These are phyloP conservation scores for Dysphania ambrosioides DNA, from an alignment of 148 eudicot genomes.

Conservation along the genomic window DNA sequence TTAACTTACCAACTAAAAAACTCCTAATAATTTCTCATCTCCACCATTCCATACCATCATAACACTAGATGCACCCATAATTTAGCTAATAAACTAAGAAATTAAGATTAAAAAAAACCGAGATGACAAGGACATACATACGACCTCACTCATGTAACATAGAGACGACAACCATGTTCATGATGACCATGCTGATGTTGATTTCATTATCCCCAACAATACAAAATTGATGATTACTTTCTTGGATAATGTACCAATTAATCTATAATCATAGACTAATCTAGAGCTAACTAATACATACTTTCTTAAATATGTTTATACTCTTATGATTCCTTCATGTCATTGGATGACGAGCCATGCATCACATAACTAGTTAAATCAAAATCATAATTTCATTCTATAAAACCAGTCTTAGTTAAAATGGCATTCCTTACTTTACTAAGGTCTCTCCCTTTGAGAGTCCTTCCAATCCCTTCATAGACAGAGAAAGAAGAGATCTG, in stretches of 20 bases:
- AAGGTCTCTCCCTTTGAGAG: conserved; percentile 88
- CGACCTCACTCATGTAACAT: conserved; percentile 27
- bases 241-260: conserved; percentile 14
- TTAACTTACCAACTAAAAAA: neutral
- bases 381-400: conserved; percentile 38
- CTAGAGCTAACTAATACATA: too few species aligned
- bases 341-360: conserved; percentile 7
- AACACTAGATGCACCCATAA: too few species aligned
- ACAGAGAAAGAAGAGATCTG: conserved; percentile 67
- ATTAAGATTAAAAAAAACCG: neutral
- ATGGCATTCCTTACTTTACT: conserved; percentile 71
- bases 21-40: too few species aligned
- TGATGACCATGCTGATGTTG: conserved; percentile 31
- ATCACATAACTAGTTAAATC: neutral
- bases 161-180: conserved; percentile 32
- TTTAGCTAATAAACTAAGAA: conserved; percentile 1
- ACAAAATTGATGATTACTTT: conserved; percentile 32
- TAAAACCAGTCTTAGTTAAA: conserved; percentile 73
- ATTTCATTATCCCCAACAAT: conserved; percentile 27
- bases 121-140: conserved; percentile 28
- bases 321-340: neutral
- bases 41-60: too few species aligned
- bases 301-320: too few species aligned
- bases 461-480: conserved; percentile 89
- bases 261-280: neutral